Evolutionary conservation across 1,284 basidiomycete species (phyloP).

Genomic region (Ustilago cynodontis): DNA sequence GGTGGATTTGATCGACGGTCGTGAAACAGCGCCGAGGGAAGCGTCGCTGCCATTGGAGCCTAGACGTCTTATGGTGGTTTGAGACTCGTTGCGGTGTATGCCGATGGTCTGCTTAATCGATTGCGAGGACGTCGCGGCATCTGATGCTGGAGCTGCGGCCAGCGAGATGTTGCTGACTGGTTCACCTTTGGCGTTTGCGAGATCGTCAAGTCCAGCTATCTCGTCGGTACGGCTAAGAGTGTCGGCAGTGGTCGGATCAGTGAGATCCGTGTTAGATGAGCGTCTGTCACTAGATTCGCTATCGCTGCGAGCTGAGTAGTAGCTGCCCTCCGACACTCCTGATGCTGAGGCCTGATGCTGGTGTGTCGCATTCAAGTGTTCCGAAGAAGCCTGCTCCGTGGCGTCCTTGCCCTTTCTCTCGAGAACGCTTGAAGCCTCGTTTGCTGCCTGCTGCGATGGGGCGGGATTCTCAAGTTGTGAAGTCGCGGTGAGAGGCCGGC

Average conservation of each 20-base stretch:
- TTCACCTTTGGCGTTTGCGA: neutral
- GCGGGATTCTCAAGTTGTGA: neutral
- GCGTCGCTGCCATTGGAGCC: constrained; percentile 60
- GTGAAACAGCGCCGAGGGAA: constrained; percentile 27
- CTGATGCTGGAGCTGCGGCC: neutral
- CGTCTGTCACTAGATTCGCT: constrained; percentile 60
- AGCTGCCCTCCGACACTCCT: constrained; percentile 57
- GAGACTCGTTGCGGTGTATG: constrained; percentile 70
- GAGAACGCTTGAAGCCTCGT: neutral
- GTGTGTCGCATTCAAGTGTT: constrained; percentile 3
- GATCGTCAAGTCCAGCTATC: constrained; percentile 1
- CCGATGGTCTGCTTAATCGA: constrained; percentile 30
- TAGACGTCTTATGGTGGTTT: constrained; percentile 71
- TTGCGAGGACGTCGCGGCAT: constrained; percentile 13
- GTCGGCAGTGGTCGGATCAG: constrained; percentile 54
- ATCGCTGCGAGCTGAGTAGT: constrained; percentile 57
- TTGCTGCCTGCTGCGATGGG: neutral
- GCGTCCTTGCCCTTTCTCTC: neutral
- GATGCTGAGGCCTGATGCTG: constrained; percentile 41
- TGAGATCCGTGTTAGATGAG: constrained; percentile 50
- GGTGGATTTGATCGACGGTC: constrained; percentile 28
- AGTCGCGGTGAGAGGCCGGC: neutral
- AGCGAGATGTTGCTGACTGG: neutral
- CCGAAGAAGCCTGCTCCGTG: neutral
- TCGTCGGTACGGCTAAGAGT: constrained; percentile 36